Base-by-base conservation (phyloP, 139 green algal species). In the Trebouxia sp. region DNA sequence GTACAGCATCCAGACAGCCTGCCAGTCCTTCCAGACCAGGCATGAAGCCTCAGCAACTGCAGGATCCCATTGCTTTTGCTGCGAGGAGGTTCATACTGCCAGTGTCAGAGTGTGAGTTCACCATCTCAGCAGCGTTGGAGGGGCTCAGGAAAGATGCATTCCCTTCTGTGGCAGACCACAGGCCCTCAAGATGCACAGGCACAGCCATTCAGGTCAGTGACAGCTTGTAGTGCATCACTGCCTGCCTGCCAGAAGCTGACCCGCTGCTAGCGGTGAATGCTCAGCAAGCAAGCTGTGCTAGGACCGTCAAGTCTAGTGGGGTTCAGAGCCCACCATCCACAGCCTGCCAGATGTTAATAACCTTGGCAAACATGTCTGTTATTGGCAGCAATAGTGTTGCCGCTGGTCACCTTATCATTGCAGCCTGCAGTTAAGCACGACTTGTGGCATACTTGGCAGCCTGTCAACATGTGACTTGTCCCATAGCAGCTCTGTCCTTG, bases 81-180 rank as follows among this genome's bases (percentile, higher is more conserved):
- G 82, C 74, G 7, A 42, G 80, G 30, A 56, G 50, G 50, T 97
- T 97, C 79, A 80, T 97, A 20, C 82, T 97, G 80, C 95, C 96
- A 0, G 82, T 98, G 41, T 79, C 80, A 6, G 94, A 98, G 50
- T 97, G 93, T 84, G 97, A 99, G 84, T 99, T 98, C 81, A 82
- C 85, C 41, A 90, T 99, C 45, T 92, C 86, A 26, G 90, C 87
- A 42, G 90, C 95, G 30, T 84, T 99, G 70, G 94, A 98, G 67
- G 95, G 98, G 82, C 86, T 99, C 74, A 86, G 94, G 83, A 82
- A 83, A 41, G 93, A 98, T 62, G 86, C 94, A 1, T 99, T 97
- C 84, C 92, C 93, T 0, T 85, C 91, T 0, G 81, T 91, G 5
- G 78, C 90, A 1, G 93, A 92, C 10, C 84, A 96, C 48, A 83